Evolutionary conservation across 306 rosid genomes (phyloP).

Genomic region (Senna tora): DNA sequence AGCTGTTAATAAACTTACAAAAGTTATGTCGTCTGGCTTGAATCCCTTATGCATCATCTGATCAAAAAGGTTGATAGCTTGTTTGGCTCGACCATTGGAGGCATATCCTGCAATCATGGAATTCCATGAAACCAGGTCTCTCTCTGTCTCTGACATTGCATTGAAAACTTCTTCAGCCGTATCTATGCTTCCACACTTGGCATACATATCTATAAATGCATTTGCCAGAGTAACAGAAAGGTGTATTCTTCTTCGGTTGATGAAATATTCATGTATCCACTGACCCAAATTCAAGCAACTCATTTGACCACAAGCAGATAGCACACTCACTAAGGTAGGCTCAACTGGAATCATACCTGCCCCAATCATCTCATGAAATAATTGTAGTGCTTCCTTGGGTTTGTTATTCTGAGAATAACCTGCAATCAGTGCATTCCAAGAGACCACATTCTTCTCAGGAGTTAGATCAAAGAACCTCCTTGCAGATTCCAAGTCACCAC

Average conservation of each 20-base stretch:
- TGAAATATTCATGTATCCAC: constrained; percentile 56
- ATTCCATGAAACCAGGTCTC: constrained; percentile 74
- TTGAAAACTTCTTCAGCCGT: constrained; percentile 55
- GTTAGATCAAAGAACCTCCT: constrained; percentile 58
- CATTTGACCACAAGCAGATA: constrained; percentile 77
- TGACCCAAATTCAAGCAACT: constrained; percentile 63
- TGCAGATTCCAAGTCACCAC: constrained; percentile 69
- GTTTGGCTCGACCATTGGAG: constrained; percentile 56
- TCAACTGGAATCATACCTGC: constrained; percentile 51
- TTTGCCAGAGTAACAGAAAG: constrained; percentile 57
- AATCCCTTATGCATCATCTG: constrained; percentile 48
- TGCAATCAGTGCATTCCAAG: constrained; percentile 80
- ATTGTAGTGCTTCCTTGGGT: constrained; percentile 63
- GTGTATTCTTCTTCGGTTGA: constrained; percentile 37
- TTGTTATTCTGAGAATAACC: constrained; percentile 74
- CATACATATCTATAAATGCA: constrained; percentile 74
- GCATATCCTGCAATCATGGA: constrained; percentile 74
- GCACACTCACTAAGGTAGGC: constrained; percentile 71
- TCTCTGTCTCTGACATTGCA: constrained; percentile 48
- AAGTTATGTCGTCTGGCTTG: constrained; percentile 68
- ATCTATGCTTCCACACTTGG: constrained; percentile 72
- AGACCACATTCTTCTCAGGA: constrained; percentile 67
- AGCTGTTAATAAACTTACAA: constrained; percentile 69
- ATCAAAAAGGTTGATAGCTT: constrained; percentile 59
- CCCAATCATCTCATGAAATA: constrained; percentile 62